phyloP scores from a whole-genome alignment of 495 filamentous ascomycete genomes.

The Daldinia concentrica region DNA sequence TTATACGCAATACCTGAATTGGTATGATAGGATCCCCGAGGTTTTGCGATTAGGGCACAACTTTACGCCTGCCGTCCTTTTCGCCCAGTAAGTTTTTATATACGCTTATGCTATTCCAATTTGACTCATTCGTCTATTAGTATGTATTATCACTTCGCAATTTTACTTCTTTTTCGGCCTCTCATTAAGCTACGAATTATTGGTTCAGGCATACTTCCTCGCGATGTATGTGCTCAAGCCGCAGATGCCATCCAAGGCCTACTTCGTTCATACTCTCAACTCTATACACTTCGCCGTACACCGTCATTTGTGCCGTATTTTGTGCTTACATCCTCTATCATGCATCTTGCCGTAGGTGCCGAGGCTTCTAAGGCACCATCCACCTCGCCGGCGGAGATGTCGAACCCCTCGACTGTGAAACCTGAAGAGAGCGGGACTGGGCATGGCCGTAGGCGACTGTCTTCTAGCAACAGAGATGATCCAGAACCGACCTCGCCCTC shows the following conservation, averaged over 20 bases:
- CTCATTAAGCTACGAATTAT: constrained; percentile 69
- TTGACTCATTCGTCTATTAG: constrained; percentile 47
- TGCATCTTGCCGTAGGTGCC: constrained; percentile 64
- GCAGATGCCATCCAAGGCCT: constrained; percentile 69
- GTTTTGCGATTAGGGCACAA: constrained; percentile 65
- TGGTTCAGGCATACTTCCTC: constrained; percentile 66
- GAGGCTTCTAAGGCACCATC: constrained; percentile 28
- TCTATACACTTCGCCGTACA: constrained; percentile 67
- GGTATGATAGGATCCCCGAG: constrained; percentile 69
- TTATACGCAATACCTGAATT: constrained; percentile 68
- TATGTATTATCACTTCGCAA: constrained; percentile 72
- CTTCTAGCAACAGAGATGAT: constrained; percentile 34
- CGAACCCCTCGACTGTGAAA: constrained; percentile 42
- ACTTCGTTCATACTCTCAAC: constrained; percentile 63
- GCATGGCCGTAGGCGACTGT: constrained; percentile 34
- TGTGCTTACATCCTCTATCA: constrained; percentile 65
- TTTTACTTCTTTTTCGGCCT: constrained; percentile 71
- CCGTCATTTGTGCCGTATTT: constrained; percentile 68
- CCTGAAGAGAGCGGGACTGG: constrained; percentile 23
- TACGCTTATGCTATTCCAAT: constrained; percentile 4
- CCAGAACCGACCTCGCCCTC: constrained; percentile 40
- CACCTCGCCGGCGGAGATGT: constrained; percentile 26
- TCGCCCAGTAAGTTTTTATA: constrained; percentile 66
- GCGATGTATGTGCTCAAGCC: constrained; percentile 68
- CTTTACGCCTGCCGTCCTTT: constrained; percentile 67